Percentiles rank a stretch among this genome's conserved stretches.
Conservation (phyloP, 805 yeast species). For the Myxozyma lipomycoides region DNA sequence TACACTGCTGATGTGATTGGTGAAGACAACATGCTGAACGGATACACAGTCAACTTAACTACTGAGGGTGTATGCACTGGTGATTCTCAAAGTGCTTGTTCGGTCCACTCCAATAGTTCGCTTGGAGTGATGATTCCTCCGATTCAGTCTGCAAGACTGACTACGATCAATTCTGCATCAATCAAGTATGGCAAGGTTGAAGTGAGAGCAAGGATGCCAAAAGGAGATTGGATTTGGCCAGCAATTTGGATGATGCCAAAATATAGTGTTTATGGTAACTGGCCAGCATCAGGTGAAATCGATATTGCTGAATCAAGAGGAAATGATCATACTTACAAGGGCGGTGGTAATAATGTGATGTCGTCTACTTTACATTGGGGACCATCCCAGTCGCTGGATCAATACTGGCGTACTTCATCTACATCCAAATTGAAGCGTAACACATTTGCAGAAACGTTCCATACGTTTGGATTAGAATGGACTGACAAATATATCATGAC, state of each 20-base stretch:
- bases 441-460: constrained; percentile 14
- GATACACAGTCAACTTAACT: constrained; percentile 25
- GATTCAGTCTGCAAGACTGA: constrained; percentile 21
- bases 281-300: constrained; percentile 27
- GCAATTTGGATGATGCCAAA: constrained; percentile 27
- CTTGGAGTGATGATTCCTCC: constrained; percentile 19
- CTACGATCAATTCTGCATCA: constrained; percentile 8
- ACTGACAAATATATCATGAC: constrained; percentile 21
- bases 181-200: constrained; percentile 23
- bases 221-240: constrained; percentile 28
- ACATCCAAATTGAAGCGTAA: constrained; percentile 4
- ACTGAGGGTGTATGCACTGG: constrained; percentile 16
- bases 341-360: constrained; percentile 18
- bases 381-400: constrained; percentile 7
- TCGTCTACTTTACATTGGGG: constrained; percentile 27
- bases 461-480: constrained; percentile 25
- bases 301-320: constrained; percentile 24
- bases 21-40: constrained; percentile 15
- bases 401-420: constrained; percentile 10
- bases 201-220: constrained; percentile 18
- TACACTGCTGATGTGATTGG: constrained; percentile 18
- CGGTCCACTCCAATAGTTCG: constrained; percentile 14
- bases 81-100: constrained; percentile 6
- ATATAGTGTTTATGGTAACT: constrained; percentile 14
- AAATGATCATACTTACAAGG: constrained; percentile 17